Evolutionary conservation across 805 yeast species (phyloP).

Genomic region (Priceomyces haplophilus): DNA sequence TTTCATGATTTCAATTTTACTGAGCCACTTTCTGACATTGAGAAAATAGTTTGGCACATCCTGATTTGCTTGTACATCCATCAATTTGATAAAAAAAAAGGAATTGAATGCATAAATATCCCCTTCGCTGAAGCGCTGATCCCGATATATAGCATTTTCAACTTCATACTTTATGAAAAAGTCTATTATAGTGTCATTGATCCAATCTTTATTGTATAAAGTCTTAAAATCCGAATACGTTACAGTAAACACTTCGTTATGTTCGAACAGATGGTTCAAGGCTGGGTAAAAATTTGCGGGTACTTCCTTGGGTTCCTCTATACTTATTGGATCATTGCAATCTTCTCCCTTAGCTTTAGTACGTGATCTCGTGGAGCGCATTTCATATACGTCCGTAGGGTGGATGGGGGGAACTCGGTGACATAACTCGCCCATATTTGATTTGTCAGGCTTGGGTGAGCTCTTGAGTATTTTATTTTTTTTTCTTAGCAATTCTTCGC

Average conservation of each 20-base stretch:
- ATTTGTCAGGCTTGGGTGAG: background rate
- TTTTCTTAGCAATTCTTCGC: constrained; percentile 7
- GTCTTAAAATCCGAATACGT: constrained; percentile 74
- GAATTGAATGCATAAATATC: constrained; percentile 69
- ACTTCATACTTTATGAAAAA: constrained; percentile 68
- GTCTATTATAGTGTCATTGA: constrained; percentile 85
- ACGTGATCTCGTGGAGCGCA: constrained; percentile 5
- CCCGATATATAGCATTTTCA: constrained; percentile 29
- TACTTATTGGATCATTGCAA: constrained; percentile 1
- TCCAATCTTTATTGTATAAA: constrained; percentile 76
- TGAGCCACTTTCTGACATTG: constrained; percentile 76
- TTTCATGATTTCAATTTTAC: constrained; percentile 55
- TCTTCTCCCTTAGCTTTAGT: background rate
- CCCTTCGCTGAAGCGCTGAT: constrained; percentile 22
- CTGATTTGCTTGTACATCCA: constrained; percentile 23
- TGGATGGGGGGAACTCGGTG: background rate
- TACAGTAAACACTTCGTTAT: constrained; percentile 54
- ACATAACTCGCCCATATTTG: no score
- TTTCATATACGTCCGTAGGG: constrained; percentile 4
- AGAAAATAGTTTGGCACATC: constrained; percentile 44
- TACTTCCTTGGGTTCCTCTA: constrained; percentile 14
- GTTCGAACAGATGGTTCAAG: constrained; percentile 50
- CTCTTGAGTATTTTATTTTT: constrained; percentile 4
- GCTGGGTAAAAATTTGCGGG: constrained; percentile 45
- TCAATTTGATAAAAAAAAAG: constrained; percentile 72